These are phyloP conservation scores for Aspergillus calidoustus DNA, from an alignment of 2,329 filamentous ascomycete species.

Conservation along the genomic window DNA sequence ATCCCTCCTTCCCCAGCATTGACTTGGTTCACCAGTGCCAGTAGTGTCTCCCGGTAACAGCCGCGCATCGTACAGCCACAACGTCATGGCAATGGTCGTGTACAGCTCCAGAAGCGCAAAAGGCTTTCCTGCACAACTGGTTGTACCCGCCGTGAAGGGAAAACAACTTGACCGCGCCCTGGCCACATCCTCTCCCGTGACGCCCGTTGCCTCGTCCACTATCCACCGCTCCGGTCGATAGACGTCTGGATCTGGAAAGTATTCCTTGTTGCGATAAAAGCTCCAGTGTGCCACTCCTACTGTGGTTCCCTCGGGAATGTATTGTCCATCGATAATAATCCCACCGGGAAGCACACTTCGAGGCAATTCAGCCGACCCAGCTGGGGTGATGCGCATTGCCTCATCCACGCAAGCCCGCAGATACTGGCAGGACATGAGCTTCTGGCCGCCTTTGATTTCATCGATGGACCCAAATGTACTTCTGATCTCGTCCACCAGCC, in stretches of 20 bases:
- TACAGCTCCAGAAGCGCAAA: background rate
- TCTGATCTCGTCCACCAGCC: conserved; percentile 43
- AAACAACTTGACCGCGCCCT: background rate
- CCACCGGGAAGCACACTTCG: conserved; percentile 36
- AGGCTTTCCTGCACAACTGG: background rate
- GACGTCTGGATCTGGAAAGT: conserved; percentile 24
- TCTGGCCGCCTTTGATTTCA: conserved; percentile 36
- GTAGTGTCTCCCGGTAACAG: background rate
- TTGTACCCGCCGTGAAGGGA: background rate
- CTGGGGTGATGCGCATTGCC: conserved; percentile 24
- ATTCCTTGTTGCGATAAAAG: conserved; percentile 19
- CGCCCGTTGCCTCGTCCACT: background rate
- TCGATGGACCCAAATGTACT: conserved; percentile 33
- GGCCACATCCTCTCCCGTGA: conserved; percentile 10
- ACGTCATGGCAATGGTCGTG: background rate
- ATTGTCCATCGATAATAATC: conserved; percentile 33
- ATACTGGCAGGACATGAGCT: conserved; percentile 4
- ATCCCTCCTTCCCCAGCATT: background rate
- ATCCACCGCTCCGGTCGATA: conserved; percentile 48
- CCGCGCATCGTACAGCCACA: background rate
- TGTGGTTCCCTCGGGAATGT: conserved; percentile 37
- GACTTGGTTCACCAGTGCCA: background rate
- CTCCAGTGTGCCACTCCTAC: conserved; percentile 46
- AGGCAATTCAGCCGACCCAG: conserved; percentile 28
- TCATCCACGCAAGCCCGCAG: conserved; percentile 18